Evolutionary conservation across 1,284 basidiomycete species (phyloP).

Genomic region (Malassezia obtusa): DNA sequence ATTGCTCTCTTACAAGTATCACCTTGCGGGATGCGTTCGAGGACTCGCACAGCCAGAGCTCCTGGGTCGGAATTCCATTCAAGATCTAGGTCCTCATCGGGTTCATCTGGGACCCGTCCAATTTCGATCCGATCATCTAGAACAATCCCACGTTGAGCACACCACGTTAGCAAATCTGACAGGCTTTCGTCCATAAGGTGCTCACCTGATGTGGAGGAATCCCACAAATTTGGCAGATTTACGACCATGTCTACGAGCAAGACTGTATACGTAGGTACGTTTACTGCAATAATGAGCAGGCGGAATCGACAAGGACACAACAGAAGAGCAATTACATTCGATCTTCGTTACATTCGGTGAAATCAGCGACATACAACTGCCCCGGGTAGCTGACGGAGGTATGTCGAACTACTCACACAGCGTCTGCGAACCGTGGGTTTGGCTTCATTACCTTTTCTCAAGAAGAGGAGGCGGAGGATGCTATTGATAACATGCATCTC

Average conservation of each 20-base stretch:
- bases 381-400: slow-evolving; percentile 6
- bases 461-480: slow-evolving; percentile 15
- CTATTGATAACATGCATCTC: slow-evolving; percentile 19
- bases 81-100: neutral
- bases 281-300: neutral
- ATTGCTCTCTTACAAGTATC: neutral
- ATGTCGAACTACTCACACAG: neutral
- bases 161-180: neutral
- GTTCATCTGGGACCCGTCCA: neutral
- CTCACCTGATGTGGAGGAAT: neutral
- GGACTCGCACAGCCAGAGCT: neutral
- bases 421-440: slow-evolving; percentile 9
- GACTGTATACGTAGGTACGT: slow-evolving; percentile 17
- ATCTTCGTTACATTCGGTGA: slow-evolving; percentile 15
- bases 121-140: neutral
- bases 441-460: slow-evolving; percentile 14
- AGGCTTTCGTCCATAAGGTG: neutral
- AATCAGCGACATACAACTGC: slow-evolving; percentile 14
- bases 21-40: neutral
- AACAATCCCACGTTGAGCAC: neutral
- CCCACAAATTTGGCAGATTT: neutral
- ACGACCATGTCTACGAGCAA: neutral
- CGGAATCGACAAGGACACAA: slow-evolving; percentile 7
- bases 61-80: slow-evolving; percentile 1
- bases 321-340: slow-evolving; percentile 1